Base-by-base conservation (phyloP, 1,284 basidiomycete species). In the Volvariella volvacea region DNA sequence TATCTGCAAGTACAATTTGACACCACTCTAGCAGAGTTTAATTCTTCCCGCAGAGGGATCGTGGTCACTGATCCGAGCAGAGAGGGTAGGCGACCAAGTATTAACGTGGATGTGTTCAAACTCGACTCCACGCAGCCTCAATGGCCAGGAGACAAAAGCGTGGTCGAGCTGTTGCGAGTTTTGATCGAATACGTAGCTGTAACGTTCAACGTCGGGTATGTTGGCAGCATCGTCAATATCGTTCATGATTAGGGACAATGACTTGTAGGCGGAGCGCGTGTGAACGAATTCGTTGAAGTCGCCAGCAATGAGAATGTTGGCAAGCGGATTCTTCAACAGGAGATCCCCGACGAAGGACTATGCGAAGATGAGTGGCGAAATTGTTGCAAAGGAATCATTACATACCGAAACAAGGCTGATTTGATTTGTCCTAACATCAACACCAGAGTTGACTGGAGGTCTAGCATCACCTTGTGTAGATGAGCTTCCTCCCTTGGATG, bases 201-300 rank as follows among this genome's bases (percentile, higher is more conserved):
- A 82, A 39, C 78, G 65, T 57, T 82, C 79, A 16, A 69, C 70
- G 2, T 59, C 57, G 15, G 68, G 63, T 37, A 77, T 63, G 39
- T 58, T 57, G 9, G 74, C 71, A 3, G 68, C 64, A 47, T 69
- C 75, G 56, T 80, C 76, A 37, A 76, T 65, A 41, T 80, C 76
- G 19, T 56, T 58, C 47, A 78, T 54, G 38, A 76, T 51, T 4
- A 57, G 56, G 4, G 58, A 61, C 48, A 80, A 61, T 2, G 76
- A 63, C 33, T 64, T 60, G 55, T 74, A 80, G 25, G 75, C 76
- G 6, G 71, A 67, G 37, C 71, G 68, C 1, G 78, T 70, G 49
- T 76, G 72, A 10, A 68, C 49, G 58, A 68, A 80, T 52, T 82
- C 80, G 57, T 84, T 84, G 63, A 76, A 80, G 61, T 83, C 80